Evolutionary conservation across 139 green algal genomes (phyloP).

Genomic region (Pleodorina starrii): DNA sequence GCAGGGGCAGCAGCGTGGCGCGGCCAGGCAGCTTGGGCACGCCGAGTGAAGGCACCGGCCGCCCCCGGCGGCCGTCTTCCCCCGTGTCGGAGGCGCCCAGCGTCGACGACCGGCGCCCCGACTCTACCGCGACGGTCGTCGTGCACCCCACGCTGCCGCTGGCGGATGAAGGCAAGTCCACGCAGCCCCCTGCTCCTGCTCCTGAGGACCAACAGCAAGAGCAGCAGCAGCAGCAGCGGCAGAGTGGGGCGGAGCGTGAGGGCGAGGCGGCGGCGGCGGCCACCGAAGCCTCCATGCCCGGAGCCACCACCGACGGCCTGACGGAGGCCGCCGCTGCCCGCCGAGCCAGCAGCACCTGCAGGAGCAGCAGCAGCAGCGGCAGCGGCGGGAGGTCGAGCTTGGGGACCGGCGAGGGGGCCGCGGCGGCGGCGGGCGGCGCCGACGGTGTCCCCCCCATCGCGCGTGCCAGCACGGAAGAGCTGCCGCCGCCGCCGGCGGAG

Average conservation of each 20-base stretch:
- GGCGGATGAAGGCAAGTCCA: not conserved
- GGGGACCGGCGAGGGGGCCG: not conserved
- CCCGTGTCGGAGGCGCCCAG: constrained; percentile 21
- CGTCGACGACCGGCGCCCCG: not conserved
- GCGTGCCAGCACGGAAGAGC: not conserved
- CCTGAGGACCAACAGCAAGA: not conserved
- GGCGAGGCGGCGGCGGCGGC: too few relatives aligned
- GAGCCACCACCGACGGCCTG: not conserved
- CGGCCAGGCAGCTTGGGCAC: not conserved
- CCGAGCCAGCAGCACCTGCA: too few relatives aligned
- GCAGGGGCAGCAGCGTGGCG: too few relatives aligned
- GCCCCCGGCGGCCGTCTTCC: not conserved
- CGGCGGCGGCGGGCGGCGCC: too few relatives aligned
- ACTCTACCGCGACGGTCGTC: not conserved
- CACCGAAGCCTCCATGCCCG: too few relatives aligned
- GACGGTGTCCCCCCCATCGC: not conserved
- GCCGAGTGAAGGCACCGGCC: not conserved
- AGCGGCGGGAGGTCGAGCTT: not conserved
- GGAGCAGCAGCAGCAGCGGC: not conserved
- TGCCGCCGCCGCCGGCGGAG: not conserved
- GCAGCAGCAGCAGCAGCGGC: too few relatives aligned
- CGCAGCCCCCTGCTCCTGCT: too few relatives aligned
- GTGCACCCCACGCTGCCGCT: constrained; percentile 12
- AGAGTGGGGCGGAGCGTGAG: too few relatives aligned
- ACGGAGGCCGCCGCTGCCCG: not conserved